phyloP scores from a whole-genome alignment of 1,139 yeast species.

The Geotrichum citri-aurantii region DNA sequence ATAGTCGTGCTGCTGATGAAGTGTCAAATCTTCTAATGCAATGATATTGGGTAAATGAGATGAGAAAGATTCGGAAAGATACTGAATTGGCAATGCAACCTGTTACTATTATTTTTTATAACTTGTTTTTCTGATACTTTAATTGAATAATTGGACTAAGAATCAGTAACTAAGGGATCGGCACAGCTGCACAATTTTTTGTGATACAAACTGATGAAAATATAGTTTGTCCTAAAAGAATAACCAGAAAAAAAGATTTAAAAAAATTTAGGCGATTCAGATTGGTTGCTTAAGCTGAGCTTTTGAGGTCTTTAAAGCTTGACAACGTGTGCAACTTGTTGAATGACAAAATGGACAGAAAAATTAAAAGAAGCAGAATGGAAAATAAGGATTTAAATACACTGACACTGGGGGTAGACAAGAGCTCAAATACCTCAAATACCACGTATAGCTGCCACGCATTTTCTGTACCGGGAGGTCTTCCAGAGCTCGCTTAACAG shows the following conservation, averaged over 20 bases:
- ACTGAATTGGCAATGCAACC: not conserved
- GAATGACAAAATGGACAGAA: not conserved
- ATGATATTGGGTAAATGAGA: not conserved
- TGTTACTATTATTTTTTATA: no score
- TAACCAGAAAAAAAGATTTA: not conserved
- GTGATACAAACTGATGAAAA: not conserved
- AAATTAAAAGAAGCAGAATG: not conserved
- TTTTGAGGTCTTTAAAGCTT: not conserved
- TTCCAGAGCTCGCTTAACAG: not conserved
- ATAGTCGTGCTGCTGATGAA: not conserved
- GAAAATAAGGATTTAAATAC: not conserved
- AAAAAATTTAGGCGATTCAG: not conserved
- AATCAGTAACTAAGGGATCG: not conserved
- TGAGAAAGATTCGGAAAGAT: not conserved
- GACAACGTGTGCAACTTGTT: not conserved
- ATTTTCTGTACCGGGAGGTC: not conserved
- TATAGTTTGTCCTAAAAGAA: not conserved
- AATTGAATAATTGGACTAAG: no score
- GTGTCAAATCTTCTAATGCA: not conserved
- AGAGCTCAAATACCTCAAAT: not conserved
- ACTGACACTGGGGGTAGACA: not conserved
- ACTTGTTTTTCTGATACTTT: not conserved
- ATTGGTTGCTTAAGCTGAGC: not conserved
- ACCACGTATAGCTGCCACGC: not conserved
- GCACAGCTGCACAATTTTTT: not conserved